Percentiles rank a stretch among this genome's conserved stretches.
These are phyloP conservation scores for Apium graveolens DNA, from an alignment of 129 eudicot species.

Conservation along the genomic window DNA sequence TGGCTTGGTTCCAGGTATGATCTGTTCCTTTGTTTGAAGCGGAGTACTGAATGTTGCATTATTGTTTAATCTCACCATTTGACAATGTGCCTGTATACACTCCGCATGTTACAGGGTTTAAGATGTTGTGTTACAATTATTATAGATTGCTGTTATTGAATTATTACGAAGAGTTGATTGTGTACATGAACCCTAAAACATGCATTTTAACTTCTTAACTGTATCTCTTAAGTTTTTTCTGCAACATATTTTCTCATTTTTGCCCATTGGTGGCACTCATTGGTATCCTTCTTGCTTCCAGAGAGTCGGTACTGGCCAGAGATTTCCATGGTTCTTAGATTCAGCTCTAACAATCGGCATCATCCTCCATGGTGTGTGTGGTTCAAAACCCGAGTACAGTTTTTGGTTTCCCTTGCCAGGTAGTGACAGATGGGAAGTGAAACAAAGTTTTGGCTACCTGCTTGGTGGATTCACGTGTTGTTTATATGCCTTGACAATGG, in stretches of 20 bases:
- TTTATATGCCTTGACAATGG: slow-evolving; percentile 65
- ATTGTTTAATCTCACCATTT: background rate
- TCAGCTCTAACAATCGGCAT: slow-evolving; percentile 65
- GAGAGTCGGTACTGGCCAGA: slow-evolving; percentile 66
- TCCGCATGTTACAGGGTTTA: background rate
- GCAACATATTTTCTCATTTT: background rate
- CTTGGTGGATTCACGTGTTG: slow-evolving; percentile 68
- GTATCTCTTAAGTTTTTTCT: background rate
- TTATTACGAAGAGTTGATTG: background rate
- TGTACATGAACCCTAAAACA: background rate
- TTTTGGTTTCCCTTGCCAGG: slow-evolving; percentile 57
- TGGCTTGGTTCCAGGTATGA: slow-evolving; percentile 88
- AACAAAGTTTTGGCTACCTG: slow-evolving; percentile 67
- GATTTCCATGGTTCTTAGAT: slow-evolving; percentile 81
- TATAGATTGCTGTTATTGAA: background rate
- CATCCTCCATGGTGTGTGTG: slow-evolving; percentile 72
- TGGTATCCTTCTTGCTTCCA: slow-evolving; percentile 30
- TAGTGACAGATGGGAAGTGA: slow-evolving; percentile 42
- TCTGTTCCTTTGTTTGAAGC: background rate
- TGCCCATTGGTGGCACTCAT: slow-evolving; percentile 8
- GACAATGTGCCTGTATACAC: background rate
- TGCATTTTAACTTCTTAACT: background rate
- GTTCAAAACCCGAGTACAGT: slow-evolving; percentile 75
- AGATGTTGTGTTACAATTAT: background rate
- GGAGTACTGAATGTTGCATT: background rate